These are phyloP conservation scores for Aphanomyces euteiches DNA, from an alignment of 352 stramenopile genomes.

Conservation along the genomic window DNA sequence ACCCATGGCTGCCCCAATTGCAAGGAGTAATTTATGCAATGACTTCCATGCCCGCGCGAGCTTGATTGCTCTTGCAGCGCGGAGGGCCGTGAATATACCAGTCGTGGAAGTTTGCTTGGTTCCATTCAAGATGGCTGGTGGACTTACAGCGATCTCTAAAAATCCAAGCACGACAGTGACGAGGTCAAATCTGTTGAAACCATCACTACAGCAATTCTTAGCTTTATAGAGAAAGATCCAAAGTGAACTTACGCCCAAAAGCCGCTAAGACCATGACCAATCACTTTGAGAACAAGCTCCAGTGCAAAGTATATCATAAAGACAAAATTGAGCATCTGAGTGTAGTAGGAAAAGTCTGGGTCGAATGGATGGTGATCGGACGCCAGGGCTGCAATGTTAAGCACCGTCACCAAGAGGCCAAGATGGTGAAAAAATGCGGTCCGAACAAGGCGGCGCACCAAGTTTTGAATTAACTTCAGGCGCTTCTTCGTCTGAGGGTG, in stretches of 20 bases:
- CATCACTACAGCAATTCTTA: conserved; percentile 37
- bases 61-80: conserved; percentile 93
- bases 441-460: not conserved
- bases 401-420: conserved; percentile 74
- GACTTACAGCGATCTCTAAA: conserved; percentile 60
- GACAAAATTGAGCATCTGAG: conserved; percentile 77
- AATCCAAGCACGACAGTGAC: conserved; percentile 81
- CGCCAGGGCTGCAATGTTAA: conserved; percentile 75
- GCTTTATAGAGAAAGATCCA: not conserved
- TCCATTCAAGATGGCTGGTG: conserved; percentile 61
- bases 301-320: conserved; percentile 69
- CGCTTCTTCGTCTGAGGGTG: not conserved
- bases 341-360: conserved; percentile 41
- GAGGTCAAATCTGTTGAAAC: conserved; percentile 83
- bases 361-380: conserved; percentile 83
- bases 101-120: conserved; percentile 39
- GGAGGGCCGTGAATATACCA: conserved; percentile 85
- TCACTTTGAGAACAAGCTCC: conserved; percentile 80
- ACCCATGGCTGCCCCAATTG: conserved; percentile 86
- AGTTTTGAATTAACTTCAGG: not conserved
- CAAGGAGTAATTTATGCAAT: conserved; percentile 87
- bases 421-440: conserved; percentile 40
- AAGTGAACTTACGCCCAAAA: conserved; percentile 46
- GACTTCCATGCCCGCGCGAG: conserved; percentile 90
- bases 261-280: conserved; percentile 66